A percentile compares a stretch with the other conserved stretches of the same genome.
These are phyloP conservation scores for Hyaloscypha bicolor DNA, from an alignment of 495 filamentous ascomycete genomes.

Conservation along the genomic window DNA sequence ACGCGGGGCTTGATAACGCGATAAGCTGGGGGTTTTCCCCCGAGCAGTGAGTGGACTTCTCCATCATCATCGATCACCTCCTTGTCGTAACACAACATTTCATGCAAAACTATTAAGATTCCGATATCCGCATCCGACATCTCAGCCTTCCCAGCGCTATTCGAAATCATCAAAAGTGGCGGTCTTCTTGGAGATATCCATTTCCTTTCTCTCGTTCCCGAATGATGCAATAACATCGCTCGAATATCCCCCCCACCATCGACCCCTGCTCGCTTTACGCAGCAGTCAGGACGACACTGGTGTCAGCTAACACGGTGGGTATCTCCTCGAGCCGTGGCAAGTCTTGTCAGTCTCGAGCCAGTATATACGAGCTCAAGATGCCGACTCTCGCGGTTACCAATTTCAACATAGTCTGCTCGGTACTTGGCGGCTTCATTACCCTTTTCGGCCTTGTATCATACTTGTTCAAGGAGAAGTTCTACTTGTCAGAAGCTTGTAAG, in stretches of 20 bases:
- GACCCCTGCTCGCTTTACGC: slow-evolving; percentile 34
- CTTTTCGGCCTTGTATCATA: slow-evolving; percentile 88
- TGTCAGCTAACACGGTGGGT: slow-evolving; percentile 35
- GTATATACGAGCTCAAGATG: slow-evolving; percentile 50
- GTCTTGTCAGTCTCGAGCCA: neutral
- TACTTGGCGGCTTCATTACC: slow-evolving; percentile 84
- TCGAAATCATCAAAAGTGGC: slow-evolving; percentile 25
- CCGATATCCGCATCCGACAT: neutral
- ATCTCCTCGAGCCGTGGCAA: neutral
- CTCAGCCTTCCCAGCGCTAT: neutral
- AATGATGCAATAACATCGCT: slow-evolving; percentile 54
- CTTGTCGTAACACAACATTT: neutral
- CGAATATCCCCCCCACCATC: slow-evolving; percentile 24
- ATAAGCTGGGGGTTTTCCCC: no score
- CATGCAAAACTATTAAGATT: neutral
- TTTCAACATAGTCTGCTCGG: slow-evolving; percentile 82
- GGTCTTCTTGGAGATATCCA: slow-evolving; percentile 4
- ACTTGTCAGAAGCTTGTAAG: slow-evolving; percentile 87
- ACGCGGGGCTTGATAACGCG: no score
- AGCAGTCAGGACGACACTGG: slow-evolving; percentile 41
- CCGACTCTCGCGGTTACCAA: slow-evolving; percentile 76
- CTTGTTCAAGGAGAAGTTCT: slow-evolving; percentile 86
- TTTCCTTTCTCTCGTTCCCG: neutral
- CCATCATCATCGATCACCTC: no score
- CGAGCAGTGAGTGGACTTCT: no score